Evolutionary conservation across 2,329 filamentous ascomycete genomes (phyloP), one percentile per base, ranked within the genome.

Genomic region (Alternaria brassicae): DNA sequence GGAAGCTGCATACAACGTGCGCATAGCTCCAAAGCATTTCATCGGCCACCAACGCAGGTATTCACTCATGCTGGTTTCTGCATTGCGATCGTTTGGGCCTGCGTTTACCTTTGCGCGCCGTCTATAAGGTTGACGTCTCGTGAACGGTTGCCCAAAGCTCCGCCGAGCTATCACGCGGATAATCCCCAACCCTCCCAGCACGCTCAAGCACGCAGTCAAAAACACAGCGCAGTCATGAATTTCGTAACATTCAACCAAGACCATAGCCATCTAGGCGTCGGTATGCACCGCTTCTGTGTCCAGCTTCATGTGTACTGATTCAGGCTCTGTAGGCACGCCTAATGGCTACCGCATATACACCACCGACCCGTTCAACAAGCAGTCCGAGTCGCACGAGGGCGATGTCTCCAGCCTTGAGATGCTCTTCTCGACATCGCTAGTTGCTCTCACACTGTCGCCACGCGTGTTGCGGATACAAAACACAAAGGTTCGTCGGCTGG

Each of bases 171-270:
- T 53, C 56, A 48, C 30, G 30, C 55, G 49, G 42, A 47, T 41
- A 62, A 49, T 61, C 53, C 39, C 50, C 49, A 60, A 28, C 42
- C 45, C 45, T 53, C 34, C 45, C 42, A 37, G 42, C n/a, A 52
- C 51, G 15, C 36, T 17, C 45, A 60, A 19, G 62, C 49, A 17
- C 51, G 42, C 51, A 37, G 34, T 17, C 57, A 23, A 50, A 44
- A 40, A 71, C 68, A 62, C 44, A 71, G 67, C 63, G 57, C 88
- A 48, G 68, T 69, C 41, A 92, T 98, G 83, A 99, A 99, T 81
- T 99, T 96, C 81, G 92, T 99, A 72, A 97, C 94, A 40, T 99
- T 98, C 81, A 99, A 99, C 81, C 95, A 99, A 84, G 95, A 99
- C 83, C 93, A 97, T 83, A 96, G 91, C 85, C 94, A 94, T 79